phyloP scores from a whole-genome alignment of 2,329 filamentous ascomycete genomes.

The Diaporthe citrichinensis region DNA sequence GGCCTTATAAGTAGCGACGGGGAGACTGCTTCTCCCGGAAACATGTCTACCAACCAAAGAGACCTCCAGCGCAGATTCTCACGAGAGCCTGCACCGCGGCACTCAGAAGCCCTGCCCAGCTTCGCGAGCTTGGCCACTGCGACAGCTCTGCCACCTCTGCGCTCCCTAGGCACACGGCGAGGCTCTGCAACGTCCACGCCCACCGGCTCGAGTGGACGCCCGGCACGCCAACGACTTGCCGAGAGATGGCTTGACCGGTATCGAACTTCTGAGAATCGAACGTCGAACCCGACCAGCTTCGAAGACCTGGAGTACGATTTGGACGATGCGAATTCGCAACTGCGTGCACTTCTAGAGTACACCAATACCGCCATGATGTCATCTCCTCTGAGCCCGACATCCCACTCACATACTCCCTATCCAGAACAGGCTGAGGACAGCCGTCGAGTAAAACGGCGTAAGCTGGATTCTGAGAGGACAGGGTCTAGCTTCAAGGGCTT shows the following conservation, averaged over 20 bases:
- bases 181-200: constrained; percentile 47
- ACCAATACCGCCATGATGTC: constrained; percentile 40
- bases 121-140: constrained; percentile 42
- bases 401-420: constrained; percentile 53
- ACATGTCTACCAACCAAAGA: constrained; percentile 54
- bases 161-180: constrained; percentile 51
- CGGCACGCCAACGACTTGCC: constrained; percentile 43
- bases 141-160: constrained; percentile 55
- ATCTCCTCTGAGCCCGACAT: constrained; percentile 51
- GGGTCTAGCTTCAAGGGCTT: constrained; percentile 69
- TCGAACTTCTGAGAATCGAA: constrained; percentile 41
- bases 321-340: constrained; percentile 60
- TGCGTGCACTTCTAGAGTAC: constrained; percentile 59
- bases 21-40: constrained; percentile 43
- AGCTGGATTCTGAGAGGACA: constrained; percentile 75
- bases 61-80: constrained; percentile 55
- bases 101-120: constrained; percentile 46
- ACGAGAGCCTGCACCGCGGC: constrained; percentile 50
- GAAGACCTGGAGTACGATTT: constrained; percentile 57
- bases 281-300: constrained; percentile 46
- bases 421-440: constrained; percentile 61
- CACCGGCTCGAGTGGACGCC: constrained; percentile 43
- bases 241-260: constrained; percentile 50
- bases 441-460: constrained; percentile 76
- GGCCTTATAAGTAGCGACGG: not conserved